Conservation (phyloP, 2,329 filamentous ascomycete genomes). For the Colletotrichum tamarilloi region DNA sequence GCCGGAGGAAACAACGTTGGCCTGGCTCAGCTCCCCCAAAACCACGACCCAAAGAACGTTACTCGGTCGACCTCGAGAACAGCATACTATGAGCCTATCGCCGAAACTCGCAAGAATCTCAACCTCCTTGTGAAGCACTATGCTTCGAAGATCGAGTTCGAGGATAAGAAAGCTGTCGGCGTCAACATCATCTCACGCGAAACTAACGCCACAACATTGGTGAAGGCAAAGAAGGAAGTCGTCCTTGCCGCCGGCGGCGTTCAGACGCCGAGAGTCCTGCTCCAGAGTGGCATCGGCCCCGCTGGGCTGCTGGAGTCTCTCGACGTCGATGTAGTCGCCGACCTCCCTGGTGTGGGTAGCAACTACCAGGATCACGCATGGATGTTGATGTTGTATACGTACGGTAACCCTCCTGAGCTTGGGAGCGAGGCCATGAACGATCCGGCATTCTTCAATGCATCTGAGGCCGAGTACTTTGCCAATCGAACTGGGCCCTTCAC, state of each 20-base stretch:
- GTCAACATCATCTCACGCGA: constrained; percentile 45
- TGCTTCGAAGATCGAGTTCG: constrained; percentile 40
- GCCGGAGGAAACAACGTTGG: constrained; percentile 36
- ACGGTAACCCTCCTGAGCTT: constrained; percentile 24
- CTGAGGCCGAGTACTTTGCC: constrained; percentile 44
- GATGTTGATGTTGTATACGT: constrained; percentile 21
- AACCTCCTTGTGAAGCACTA: constrained; percentile 48
- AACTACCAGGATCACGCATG: constrained; percentile 35
- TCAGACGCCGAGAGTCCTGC: constrained; percentile 56
- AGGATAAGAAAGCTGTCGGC: constrained; percentile 42
- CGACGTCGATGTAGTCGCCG: constrained; percentile 45
- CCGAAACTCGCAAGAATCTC: constrained; percentile 49
- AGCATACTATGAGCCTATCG: constrained; percentile 46
- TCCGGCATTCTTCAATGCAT: constrained; percentile 46
- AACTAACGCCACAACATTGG: not conserved
- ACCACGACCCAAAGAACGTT: constrained; percentile 52
- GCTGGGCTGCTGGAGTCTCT: constrained; percentile 47
- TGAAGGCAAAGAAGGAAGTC: constrained; percentile 48
- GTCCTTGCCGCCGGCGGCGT: constrained; percentile 53
- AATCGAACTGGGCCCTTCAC: constrained; percentile 46
- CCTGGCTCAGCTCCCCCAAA: constrained; percentile 43
- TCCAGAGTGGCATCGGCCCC: constrained; percentile 61
- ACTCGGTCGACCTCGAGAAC: constrained; percentile 47
- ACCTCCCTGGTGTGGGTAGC: constrained; percentile 33
- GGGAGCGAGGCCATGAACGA: constrained; percentile 43